A percentile compares a stretch with the other conserved stretches of the same genome.
Conservation (phyloP, 352 stramenopile species). For the Globisporangium polare region DNA sequence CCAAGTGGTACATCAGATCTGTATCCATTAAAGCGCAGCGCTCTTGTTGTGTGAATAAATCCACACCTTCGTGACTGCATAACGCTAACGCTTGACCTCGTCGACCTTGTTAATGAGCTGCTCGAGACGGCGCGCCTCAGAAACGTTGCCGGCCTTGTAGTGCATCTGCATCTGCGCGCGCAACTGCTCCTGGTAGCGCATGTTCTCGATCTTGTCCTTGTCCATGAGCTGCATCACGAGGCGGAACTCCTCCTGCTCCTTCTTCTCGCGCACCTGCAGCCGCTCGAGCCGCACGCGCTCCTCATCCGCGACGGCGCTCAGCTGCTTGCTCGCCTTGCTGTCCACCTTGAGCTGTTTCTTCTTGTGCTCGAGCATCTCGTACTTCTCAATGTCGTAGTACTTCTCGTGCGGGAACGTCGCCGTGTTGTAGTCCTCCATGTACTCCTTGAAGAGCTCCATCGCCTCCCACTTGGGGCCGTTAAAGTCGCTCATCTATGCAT, state of each 20-base stretch:
- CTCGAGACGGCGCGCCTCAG: constrained; percentile 81
- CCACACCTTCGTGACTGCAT: neutral
- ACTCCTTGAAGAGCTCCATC: constrained; percentile 90
- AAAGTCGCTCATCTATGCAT: constrained; percentile 59
- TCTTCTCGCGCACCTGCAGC: constrained; percentile 39
- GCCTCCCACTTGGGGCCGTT: constrained; percentile 85
- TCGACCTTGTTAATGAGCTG: constrained; percentile 66
- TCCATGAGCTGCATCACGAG: constrained; percentile 82
- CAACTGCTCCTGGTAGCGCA: constrained; percentile 82
- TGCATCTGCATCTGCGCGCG: constrained; percentile 87
- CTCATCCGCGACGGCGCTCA: constrained; percentile 43
- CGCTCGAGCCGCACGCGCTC: constrained; percentile 63
- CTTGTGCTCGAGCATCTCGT: constrained; percentile 94
- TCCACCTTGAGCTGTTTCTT: constrained; percentile 62
- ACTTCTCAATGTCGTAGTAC: constrained; percentile 98
- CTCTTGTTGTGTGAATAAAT: too few species aligned
- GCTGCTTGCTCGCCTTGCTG: constrained; percentile 24
- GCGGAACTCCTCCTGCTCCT: constrained; percentile 72
- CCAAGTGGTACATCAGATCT: too few species aligned
- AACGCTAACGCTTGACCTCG: constrained; percentile 37
- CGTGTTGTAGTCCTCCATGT: constrained; percentile 98
- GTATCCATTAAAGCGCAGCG: too few species aligned
- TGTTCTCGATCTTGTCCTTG: constrained; percentile 82
- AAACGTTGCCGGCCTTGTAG: constrained; percentile 88
- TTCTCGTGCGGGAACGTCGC: constrained; percentile 95